Evolutionary conservation across 805 yeast genomes (phyloP).

Genomic region (Candida boidinii): DNA sequence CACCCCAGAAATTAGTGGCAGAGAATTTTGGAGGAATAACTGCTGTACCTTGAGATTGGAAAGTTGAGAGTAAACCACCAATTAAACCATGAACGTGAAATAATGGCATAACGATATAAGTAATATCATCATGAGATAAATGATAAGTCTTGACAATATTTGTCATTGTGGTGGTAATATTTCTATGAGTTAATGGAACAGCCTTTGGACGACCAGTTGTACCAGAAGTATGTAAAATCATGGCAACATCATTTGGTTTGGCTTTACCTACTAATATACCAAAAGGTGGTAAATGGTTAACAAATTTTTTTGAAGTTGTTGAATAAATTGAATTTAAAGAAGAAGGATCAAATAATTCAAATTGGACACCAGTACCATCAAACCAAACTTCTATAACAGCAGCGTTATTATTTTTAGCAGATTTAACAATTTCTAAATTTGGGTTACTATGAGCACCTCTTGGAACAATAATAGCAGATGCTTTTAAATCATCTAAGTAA

Average conservation of each 20-base stretch:
- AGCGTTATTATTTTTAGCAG: slow-evolving; percentile 41
- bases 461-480: slow-evolving; percentile 51
- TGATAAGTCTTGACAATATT: slow-evolving; percentile 55
- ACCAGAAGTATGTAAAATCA: slow-evolving; percentile 66
- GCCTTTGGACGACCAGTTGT: slow-evolving; percentile 74
- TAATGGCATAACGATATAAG: slow-evolving; percentile 67
- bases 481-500: slow-evolving; percentile 51
- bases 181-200: slow-evolving; percentile 60
- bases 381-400: slow-evolving; percentile 46
- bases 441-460: slow-evolving; percentile 31
- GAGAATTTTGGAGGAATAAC: slow-evolving; percentile 58
- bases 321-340: too few species aligned
- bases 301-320: too few species aligned
- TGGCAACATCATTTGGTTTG: slow-evolving; percentile 44
- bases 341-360: slow-evolving; percentile 17
- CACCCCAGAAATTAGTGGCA: slow-evolving; percentile 53
- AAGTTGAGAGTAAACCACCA: slow-evolving; percentile 55
- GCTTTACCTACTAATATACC: slow-evolving; percentile 17
- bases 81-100: slow-evolving; percentile 73
- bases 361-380: slow-evolving; percentile 35
- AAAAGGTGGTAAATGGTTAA: neutral
- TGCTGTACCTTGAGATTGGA: slow-evolving; percentile 50
- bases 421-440: slow-evolving; percentile 29
- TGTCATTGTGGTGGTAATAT: slow-evolving; percentile 48
- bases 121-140: slow-evolving; percentile 37